phyloP scores from a whole-genome alignment of 352 stramenopile genomes.

The Globisporangium rhizosaccharum region DNA sequence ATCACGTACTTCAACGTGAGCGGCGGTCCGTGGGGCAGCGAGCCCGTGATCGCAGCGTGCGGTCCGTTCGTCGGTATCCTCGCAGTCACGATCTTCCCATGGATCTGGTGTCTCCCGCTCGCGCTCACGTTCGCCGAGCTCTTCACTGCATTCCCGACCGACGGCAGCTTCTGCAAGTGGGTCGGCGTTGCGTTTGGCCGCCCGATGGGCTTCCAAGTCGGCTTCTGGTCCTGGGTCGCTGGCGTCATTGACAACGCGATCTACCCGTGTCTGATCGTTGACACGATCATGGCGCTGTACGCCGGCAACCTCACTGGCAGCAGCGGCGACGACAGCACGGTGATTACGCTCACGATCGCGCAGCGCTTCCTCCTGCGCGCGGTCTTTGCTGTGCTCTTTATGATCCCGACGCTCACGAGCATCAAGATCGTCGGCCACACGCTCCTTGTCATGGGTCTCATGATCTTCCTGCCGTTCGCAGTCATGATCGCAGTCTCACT shows the following conservation, averaged over 20 bases:
- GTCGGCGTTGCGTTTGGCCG: slow-evolving; percentile 72
- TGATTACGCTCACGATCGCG: slow-evolving; percentile 13
- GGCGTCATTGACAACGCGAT: slow-evolving; percentile 84
- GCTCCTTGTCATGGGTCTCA: slow-evolving; percentile 50
- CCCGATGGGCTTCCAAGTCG: slow-evolving; percentile 83
- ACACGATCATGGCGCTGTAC: slow-evolving; percentile 47
- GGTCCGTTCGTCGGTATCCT: slow-evolving; percentile 63
- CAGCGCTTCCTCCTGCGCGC: slow-evolving; percentile 42
- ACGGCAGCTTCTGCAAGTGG: slow-evolving; percentile 80
- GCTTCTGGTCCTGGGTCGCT: slow-evolving; percentile 79
- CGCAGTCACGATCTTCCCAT: slow-evolving; percentile 59
- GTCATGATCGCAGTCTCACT: slow-evolving; percentile 42
- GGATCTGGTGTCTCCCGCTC: slow-evolving; percentile 68
- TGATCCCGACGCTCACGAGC: slow-evolving; percentile 61
- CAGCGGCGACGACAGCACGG: slow-evolving; percentile 8
- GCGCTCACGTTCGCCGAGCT: slow-evolving; percentile 70
- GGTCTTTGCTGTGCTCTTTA: slow-evolving; percentile 56
- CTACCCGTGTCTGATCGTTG: slow-evolving; percentile 79
- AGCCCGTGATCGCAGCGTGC: slow-evolving; percentile 55
- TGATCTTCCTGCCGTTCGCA: slow-evolving; percentile 67
- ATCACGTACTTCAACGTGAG: slow-evolving; percentile 83
- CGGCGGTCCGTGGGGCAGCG: slow-evolving; percentile 61
- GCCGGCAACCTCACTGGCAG: slow-evolving; percentile 19
- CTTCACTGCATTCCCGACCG: slow-evolving; percentile 74
- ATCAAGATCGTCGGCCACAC: slow-evolving; percentile 70